Conservation (phyloP, 371 early-diverging fungal species). For the Thermomucor indicae-seudaticae region DNA sequence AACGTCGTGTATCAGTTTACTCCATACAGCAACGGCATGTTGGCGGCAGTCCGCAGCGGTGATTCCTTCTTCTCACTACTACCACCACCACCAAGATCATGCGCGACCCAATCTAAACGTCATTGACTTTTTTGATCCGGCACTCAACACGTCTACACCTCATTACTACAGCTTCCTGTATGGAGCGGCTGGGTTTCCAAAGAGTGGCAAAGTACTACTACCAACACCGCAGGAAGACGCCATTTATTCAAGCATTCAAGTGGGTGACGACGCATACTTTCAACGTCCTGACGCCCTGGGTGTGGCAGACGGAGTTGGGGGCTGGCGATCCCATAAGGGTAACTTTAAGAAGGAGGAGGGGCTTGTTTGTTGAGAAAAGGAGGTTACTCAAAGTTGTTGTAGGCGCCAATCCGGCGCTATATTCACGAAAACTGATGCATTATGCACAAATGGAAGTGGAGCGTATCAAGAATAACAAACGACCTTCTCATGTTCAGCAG, state of each 20-base stretch:
- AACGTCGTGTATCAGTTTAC: too few relatives aligned
- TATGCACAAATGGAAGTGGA: slow-evolving; percentile 76
- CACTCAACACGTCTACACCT: slow-evolving; percentile 23
- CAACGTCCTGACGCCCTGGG: slow-evolving; percentile 73
- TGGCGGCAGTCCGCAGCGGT: slow-evolving; percentile 18
- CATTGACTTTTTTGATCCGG: slow-evolving; percentile 45
- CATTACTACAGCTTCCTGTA: slow-evolving; percentile 58
- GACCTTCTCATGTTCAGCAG: slow-evolving; percentile 14
- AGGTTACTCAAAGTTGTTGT: background rate
- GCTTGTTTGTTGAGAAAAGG: too few relatives aligned
- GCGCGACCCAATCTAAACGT: slow-evolving; percentile 29
- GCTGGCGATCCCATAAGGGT: slow-evolving; percentile 62
- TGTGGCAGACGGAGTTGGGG: slow-evolving; percentile 85
- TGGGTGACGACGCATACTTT: slow-evolving; percentile 85
- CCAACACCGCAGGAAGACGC: slow-evolving; percentile 59
- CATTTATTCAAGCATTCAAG: slow-evolving; percentile 72
- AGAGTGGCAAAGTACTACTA: slow-evolving; percentile 40
- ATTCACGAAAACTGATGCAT: slow-evolving; percentile 88
- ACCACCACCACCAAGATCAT: too few relatives aligned
- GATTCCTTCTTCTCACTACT: slow-evolving; percentile 16
- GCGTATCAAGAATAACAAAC: slow-evolving; percentile 42
- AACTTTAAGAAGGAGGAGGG: slow-evolving; percentile 2
- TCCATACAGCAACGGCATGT: background rate
- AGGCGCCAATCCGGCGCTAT: slow-evolving; percentile 83
- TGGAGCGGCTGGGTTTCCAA: slow-evolving; percentile 80